Evolutionary conservation across 192 early-diverging fungal genomes (phyloP).

Genomic region (Entomortierella chlamydospora): DNA sequence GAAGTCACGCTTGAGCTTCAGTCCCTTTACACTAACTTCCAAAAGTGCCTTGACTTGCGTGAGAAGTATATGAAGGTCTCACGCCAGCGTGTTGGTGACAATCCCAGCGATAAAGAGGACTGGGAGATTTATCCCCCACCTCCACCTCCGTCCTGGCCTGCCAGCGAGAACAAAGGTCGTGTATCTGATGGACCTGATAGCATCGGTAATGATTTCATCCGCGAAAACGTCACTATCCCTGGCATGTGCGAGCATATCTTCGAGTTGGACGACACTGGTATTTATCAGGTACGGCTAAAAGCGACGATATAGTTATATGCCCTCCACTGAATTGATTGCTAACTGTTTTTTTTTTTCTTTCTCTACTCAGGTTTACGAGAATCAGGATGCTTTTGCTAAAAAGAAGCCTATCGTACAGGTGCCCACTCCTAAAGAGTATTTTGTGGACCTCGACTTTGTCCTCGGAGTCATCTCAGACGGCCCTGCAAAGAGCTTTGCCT

Average conservation of each 20-base stretch:
- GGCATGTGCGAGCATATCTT: constrained; percentile 50
- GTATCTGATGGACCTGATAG: constrained; percentile 44
- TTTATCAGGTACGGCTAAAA: constrained; percentile 68
- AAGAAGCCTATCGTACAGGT: constrained; percentile 62
- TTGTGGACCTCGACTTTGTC: constrained; percentile 86
- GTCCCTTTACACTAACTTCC: constrained; percentile 73
- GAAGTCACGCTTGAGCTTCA: constrained; percentile 67
- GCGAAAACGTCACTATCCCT: constrained; percentile 46
- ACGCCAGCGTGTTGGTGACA: constrained; percentile 81
- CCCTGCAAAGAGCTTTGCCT: constrained; percentile 95
- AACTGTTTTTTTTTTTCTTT: constrained; percentile 3
- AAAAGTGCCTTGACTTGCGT: constrained; percentile 85
- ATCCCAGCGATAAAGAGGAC: constrained; percentile 83
- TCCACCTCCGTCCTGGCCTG: constrained; percentile 79
- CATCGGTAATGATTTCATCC: constrained; percentile 54
- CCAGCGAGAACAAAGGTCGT: constrained; percentile 53
- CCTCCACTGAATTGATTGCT: too few relatives aligned
- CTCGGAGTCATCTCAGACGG: constrained; percentile 88
- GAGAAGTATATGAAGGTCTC: constrained; percentile 88
- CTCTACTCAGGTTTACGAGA: constrained; percentile 22
- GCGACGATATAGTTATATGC: not conserved
- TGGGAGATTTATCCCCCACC: constrained; percentile 95
- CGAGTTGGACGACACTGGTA: constrained; percentile 72
- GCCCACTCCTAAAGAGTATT: constrained; percentile 88
- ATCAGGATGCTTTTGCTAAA: constrained; percentile 30